A percentile compares a stretch with the other conserved stretches of the same genome.
These are phyloP conservation scores for Vitis riparia DNA, from an alignment of 164 flowering plant species.

Conservation along the genomic window DNA sequence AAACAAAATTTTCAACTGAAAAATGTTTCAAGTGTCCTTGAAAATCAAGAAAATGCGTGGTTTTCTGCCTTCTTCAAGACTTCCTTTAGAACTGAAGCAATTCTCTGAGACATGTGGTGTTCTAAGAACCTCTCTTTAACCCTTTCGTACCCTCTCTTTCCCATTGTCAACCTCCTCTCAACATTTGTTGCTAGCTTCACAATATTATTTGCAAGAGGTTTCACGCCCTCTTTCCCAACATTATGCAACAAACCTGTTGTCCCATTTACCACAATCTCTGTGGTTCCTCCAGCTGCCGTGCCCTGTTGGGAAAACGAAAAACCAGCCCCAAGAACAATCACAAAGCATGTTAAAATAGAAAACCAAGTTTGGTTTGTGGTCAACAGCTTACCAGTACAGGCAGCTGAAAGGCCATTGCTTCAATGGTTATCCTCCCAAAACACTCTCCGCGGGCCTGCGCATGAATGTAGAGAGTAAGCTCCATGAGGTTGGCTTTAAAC, in stretches of 20 bases:
- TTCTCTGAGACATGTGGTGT: slow-evolving; percentile 79
- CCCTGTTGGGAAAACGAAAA: slow-evolving; percentile 49
- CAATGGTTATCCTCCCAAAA: slow-evolving; percentile 99
- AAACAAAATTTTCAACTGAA: background rate
- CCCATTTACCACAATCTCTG: slow-evolving; percentile 88
- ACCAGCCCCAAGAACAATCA: background rate
- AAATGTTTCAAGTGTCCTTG: background rate
- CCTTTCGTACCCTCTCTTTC: slow-evolving; percentile 78
- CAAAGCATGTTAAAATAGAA: background rate
- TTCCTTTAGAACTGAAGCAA: slow-evolving; percentile 73
- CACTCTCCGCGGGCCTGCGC: slow-evolving; percentile 92
- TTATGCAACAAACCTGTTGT: slow-evolving; percentile 83
- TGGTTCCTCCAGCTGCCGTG: slow-evolving; percentile 96
- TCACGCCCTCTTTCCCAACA: slow-evolving; percentile 72
- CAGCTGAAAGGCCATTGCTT: slow-evolving; percentile 97
- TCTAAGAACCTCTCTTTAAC: slow-evolving; percentile 80
- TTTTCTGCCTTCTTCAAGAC: slow-evolving; percentile 50
- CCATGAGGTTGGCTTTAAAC: background rate
- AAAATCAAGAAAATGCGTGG: slow-evolving; percentile 9
- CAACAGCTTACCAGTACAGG: slow-evolving; percentile 73
- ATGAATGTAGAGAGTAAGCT: slow-evolving; percentile 4
- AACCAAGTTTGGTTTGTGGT: background rate
- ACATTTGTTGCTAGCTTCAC: slow-evolving; percentile 73
- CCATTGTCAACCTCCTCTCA: slow-evolving; percentile 65
- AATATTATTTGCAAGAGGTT: slow-evolving; percentile 77